Evolutionary conservation across 139 green algal species (phyloP), one percentile per base, ranked within the genome.

Genomic region (Chlorella sp.): DNA sequence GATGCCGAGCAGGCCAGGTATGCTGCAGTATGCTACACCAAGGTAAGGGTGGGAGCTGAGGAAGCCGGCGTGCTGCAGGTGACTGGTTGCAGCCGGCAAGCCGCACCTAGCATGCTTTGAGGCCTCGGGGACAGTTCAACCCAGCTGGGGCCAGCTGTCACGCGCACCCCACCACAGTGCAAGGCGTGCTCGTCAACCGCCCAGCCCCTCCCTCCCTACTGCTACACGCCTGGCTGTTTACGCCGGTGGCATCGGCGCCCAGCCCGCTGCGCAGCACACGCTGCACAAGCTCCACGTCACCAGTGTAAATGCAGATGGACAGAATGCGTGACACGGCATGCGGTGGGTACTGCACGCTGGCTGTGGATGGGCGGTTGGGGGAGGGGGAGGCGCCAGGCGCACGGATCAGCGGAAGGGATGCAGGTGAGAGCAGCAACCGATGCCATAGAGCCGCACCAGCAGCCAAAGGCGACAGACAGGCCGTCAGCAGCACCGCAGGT

Each of bases 171-270:
- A 34, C 22, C 41, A 73, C 64, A 44, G 2, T 44, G 34, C 67
- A 26, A n/a, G 9, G 16, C 19, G 32, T 26, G 36, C 16, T 11
- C 68, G 36, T 32, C 65, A 17, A 20, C 11, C 62, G 4, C 28
- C 30, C 30, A 3, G 28, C 8, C 13, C 44, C 44, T 44, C 22
- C 16, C 46, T 3, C 51, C 51, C 24, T 16, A 2, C 51, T 24
- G 13, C 19, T 30, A 24, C 76, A 4, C 34, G 40, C 77, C 77
- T 83, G 77, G 77, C 77, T 73, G 77, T 83, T 83, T 26, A 60
- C 41, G 77, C 77, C 77, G 5, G 34, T 40, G 17, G 77, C 26
- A 32, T 73, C 40, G 28, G 77, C 60, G 34, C 77, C 41, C 77
- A 83, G 77, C 20, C 77, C 77, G 22, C 26, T 43, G 16, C 17